Percentiles rank a stretch among this genome's conserved stretches.
Conservation (phyloP, 2,329 filamentous ascomycete species). For the Mollisiaceae sp. region DNA sequence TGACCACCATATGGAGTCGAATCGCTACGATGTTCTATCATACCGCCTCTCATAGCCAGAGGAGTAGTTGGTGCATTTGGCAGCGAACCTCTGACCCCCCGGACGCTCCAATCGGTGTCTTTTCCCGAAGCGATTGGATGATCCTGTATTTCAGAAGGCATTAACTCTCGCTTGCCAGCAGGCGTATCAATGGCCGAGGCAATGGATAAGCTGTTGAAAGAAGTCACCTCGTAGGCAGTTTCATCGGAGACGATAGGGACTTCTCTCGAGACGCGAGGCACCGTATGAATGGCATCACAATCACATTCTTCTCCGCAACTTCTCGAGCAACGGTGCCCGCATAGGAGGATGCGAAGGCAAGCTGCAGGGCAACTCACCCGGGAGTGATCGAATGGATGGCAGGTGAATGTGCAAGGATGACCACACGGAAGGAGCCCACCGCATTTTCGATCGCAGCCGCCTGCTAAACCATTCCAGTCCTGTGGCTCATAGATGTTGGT, state of each 20-base stretch:
- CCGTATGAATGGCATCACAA: constrained; percentile 28
- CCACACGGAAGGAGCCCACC: constrained; percentile 41
- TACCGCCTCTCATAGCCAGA: too few relatives aligned
- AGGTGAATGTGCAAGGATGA: constrained; percentile 38
- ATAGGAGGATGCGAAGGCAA: constrained; percentile 33
- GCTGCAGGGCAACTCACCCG: constrained; percentile 34
- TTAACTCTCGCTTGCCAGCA: neutral
- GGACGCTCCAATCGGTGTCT: too few relatives aligned
- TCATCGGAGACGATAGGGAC: too few relatives aligned
- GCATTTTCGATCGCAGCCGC: constrained; percentile 58
- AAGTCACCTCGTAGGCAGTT: neutral
- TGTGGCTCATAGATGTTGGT: constrained; percentile 57
- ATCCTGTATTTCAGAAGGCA: neutral
- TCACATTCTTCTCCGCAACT: constrained; percentile 35
- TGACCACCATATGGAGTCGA: too few relatives aligned
- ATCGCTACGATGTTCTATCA: too few relatives aligned
- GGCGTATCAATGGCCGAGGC: neutral
- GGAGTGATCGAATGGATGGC: constrained; percentile 40
- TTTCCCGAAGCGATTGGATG: too few relatives aligned
- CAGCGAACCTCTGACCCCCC: too few relatives aligned
- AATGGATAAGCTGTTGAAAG: neutral
- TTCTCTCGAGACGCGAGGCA: neutral
- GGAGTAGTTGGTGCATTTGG: too few relatives aligned
- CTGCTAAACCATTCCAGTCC: constrained; percentile 58
- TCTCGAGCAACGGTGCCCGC: constrained; percentile 40